Evolutionary conservation across 495 filamentous ascomycete species (phyloP).

Genomic region (Elaphomyces granulatus): DNA sequence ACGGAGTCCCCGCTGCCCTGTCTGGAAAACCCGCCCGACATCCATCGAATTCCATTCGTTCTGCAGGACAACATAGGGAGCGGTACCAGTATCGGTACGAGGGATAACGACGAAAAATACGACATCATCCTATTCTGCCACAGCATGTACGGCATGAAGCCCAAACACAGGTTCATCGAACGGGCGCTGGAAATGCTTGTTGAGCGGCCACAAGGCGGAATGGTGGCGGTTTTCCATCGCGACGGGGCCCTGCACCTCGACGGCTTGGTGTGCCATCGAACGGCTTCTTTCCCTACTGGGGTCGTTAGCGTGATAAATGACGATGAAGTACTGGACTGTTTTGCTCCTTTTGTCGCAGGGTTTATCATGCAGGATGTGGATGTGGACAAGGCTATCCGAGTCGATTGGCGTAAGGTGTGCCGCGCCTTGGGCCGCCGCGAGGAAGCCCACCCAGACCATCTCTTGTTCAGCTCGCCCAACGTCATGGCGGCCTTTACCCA

Average conservation of each 20-base stretch:
- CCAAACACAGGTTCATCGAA: conserved; percentile 33
- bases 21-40: conserved; percentile 28
- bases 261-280: conserved; percentile 38
- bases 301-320: conserved; percentile 31
- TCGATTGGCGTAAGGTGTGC: conserved; percentile 38
- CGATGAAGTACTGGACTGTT: conserved; percentile 36
- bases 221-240: conserved; percentile 44
- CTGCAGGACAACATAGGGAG: conserved; percentile 16
- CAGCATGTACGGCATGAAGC: conserved; percentile 49
- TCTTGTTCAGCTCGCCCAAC: conserved; percentile 39
- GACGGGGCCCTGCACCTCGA: conserved; percentile 28
- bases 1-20: conserved; percentile 35
- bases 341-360: conserved; percentile 40
- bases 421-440: conserved; percentile 34
- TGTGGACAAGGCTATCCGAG: conserved; percentile 21
- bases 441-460: conserved; percentile 22
- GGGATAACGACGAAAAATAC: conserved; percentile 31
- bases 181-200: conserved; percentile 37
- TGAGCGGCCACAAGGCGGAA: conserved; percentile 28
- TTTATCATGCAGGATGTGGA: conserved; percentile 26
- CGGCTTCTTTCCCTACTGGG: conserved; percentile 37
- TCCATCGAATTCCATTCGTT: conserved; percentile 34
- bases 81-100: conserved; percentile 14
- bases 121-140: conserved; percentile 49
- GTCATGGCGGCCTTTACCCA: conserved; percentile 40